Evolutionary conservation across 1,284 basidiomycete genomes (phyloP), one percentile per base, ranked within the genome.

Genomic region (Sporisorium graminicola): DNA sequence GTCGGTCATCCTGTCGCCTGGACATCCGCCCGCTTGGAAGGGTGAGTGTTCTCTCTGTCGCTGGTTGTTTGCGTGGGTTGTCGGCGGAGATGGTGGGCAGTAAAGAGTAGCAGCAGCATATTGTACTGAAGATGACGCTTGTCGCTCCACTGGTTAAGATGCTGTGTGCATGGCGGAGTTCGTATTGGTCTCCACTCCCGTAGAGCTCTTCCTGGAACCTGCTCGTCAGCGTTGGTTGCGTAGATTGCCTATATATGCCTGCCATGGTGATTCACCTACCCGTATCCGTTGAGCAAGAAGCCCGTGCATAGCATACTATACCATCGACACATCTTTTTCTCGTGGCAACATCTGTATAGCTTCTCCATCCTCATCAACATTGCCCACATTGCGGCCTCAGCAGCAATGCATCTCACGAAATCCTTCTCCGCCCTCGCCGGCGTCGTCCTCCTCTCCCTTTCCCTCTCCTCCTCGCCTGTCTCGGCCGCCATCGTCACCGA

Each of bases 401-500:
- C 22, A 67, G 40, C 18, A n/a, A 43, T 74, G 65, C 60, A 68
- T 16, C 65, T 74, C 47, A 26, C 65, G 0, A 55, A 10, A 22
- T 49, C 71, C 37, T 74, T 74, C 54, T 43, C 65, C 2, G 54
- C 58, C 3, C 57, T 73, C 0, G 22, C 47, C n/a, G 35, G 27
- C 29, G 3, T 64, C 13, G n/a, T 72, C 12, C 22, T 65, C 18
- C 58, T 69, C 10, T 62, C 55, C 29, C 43, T 57, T 27, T 40
- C 61, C 22, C 43, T 31, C n/a, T 31, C 49, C 44, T 26, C 31
- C 22, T 24, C 18, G 43, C 26, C 49, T 16, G 57, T 44, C 40
- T 52, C 49, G 2, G 72, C 66, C 10, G 55, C 31, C n/a, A 57
- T 70, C 64, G 35, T 69, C 14, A 61, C 65, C 18, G 55, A 65